Evolutionary conservation across 345 rosid species (phyloP).

Genomic region (Brassica napus): DNA sequence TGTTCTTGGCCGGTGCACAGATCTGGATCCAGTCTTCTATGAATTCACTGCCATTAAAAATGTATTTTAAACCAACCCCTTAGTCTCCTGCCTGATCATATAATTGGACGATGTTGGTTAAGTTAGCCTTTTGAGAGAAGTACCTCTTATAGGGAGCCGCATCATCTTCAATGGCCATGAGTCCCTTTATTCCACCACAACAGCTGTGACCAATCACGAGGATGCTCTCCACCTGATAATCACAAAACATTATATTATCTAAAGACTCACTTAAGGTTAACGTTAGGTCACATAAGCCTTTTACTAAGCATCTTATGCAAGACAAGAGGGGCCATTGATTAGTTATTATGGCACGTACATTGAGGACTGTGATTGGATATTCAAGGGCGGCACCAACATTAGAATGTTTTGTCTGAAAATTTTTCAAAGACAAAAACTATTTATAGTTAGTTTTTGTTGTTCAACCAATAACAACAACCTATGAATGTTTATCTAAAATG

Average conservation of each 20-base stretch:
- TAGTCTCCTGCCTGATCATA: not conserved
- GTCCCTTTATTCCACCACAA: conserved; percentile 97
- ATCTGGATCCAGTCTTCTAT: conserved; percentile 88
- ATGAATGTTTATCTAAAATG: not conserved
- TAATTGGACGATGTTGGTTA: not conserved
- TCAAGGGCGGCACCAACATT: conserved; percentile 94
- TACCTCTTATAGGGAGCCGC: conserved; percentile 35
- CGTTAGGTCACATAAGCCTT: conserved; percentile 12
- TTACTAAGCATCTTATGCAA: conserved; percentile 5
- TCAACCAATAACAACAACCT: not conserved
- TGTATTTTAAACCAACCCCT: not conserved
- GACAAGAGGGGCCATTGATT: not conserved
- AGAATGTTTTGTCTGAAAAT: conserved; percentile 61
- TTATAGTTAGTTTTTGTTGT: not conserved
- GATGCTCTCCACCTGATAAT: conserved; percentile 76
- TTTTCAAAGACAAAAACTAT: conserved; percentile 13
- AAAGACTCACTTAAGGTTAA: conserved; percentile 5
- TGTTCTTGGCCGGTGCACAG: conserved; percentile 70
- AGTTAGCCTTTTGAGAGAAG: not conserved
- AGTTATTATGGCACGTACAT: conserved; percentile 45
- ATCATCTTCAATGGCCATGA: conserved; percentile 57
- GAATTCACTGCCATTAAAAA: conserved; percentile 61
- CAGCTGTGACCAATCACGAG: conserved; percentile 92
- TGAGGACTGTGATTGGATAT: conserved; percentile 88
- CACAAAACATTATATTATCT: conserved; percentile 3